Base-by-base conservation (phyloP, 2,329 filamentous ascomycete species). In the Penicillium sp. region DNA sequence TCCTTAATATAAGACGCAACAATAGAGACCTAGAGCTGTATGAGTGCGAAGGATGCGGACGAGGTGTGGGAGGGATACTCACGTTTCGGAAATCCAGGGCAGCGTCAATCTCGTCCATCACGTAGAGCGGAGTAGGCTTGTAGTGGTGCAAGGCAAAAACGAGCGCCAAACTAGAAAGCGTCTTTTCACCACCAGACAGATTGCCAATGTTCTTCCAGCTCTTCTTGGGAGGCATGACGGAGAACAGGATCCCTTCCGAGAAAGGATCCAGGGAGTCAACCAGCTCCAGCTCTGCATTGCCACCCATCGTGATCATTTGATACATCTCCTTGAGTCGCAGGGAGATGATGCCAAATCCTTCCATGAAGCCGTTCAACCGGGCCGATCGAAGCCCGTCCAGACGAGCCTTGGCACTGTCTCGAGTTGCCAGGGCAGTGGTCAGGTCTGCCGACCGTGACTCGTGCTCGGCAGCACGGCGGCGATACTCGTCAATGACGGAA, bases 261-360 rank as follows among this genome's bases (percentile, higher is more conserved):
- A 98, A 98, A 0, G 93, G 93, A 64, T 98, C 94, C 2, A 98
- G 74, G 13, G 85, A 91, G 71, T 98, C 93, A 27, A 98, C 93
- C 16, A 98, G 81, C 67, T 98, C 94, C 9, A 98, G 79, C 70
- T 98, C 93, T 0, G 93, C 93, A 58, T 98, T 98, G 40, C 93
- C 93, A 47, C 93, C 93, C 89, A 98, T 97, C 15, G 93, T 98
- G 64, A 98, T 98, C 90, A 98, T 96, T 65, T 98, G 93, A 71
- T 98, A 98, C 93, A 98, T 98, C 62, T 98, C 93, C 73, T 98
- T 98, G 31, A 98, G 76, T 1, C 91, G 86, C 16, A 96, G 76
- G 1, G 91, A 97, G 66, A 98, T 98, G 48, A 81, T 85, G 58
- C 84, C 85, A 72, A 98, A 97, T 26, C 94, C 93, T 62, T 94